Percentiles rank a stretch among this genome's conserved stretches.
Conservation (phyloP, 108 stramenopile genomes). For the Cyclotella cryptica region DNA sequence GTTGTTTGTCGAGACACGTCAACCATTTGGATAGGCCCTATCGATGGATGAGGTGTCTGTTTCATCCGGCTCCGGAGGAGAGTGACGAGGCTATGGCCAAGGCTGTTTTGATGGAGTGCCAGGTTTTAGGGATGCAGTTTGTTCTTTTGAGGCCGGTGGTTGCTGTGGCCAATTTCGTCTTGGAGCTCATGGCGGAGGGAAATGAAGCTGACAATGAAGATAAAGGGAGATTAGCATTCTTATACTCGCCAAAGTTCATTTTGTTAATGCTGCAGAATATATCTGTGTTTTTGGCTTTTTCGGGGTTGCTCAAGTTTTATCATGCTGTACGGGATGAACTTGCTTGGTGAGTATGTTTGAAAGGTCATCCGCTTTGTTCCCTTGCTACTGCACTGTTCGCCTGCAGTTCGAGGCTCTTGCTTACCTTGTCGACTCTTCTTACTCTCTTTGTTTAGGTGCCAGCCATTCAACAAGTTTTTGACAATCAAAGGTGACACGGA, state of each 20-base stretch:
- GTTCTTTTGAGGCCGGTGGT: conserved; percentile 81
- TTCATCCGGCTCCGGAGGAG: conserved; percentile 66
- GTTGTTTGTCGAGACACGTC: conserved; percentile 60
- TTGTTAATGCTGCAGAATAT: conserved; percentile 79
- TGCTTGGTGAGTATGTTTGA: conserved; percentile 55
- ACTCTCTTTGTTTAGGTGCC: conserved; percentile 43
- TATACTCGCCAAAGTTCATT: conserved; percentile 67
- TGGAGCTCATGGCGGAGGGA: conserved; percentile 26
- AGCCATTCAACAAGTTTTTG: conserved; percentile 88
- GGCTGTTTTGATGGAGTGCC: conserved; percentile 86
- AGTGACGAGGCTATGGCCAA: conserved; percentile 76
- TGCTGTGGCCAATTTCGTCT: conserved; percentile 62
- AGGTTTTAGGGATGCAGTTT: conserved; percentile 86
- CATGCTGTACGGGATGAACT: conserved; percentile 82
- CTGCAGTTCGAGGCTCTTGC: not conserved
- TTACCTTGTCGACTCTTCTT: not conserved
- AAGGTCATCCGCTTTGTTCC: not conserved
- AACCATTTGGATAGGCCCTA: conserved; percentile 70
- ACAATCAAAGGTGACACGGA: conserved; percentile 87
- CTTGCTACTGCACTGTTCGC: not conserved
- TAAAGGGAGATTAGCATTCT: conserved; percentile 58
- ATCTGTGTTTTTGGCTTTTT: conserved; percentile 86
- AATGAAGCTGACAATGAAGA: not conserved
- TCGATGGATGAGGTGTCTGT: conserved; percentile 55
- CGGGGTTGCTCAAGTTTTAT: conserved; percentile 86